Evolutionary conservation across 805 yeast species (phyloP).

Genomic region (Wickerhamiella siamensis): DNA sequence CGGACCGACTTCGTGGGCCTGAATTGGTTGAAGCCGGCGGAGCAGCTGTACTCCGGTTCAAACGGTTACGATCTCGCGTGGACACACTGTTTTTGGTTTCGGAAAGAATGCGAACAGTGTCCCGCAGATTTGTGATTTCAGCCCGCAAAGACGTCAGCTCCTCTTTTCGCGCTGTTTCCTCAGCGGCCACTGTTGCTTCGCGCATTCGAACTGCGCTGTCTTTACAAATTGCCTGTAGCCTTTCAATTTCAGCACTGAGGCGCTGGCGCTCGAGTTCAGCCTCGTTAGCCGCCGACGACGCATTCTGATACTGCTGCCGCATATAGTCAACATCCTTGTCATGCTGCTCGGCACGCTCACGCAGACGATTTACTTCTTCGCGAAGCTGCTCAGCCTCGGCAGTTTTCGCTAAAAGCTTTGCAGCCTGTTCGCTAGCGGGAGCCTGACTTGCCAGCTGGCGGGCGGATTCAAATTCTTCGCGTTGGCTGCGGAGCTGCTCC

Average conservation of each 20-base stretch:
- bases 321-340: constrained; percentile 31
- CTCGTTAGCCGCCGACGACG: constrained; percentile 21
- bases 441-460: neutral
- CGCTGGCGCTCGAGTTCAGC: constrained; percentile 7
- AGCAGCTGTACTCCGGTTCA: neutral
- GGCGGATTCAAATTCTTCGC: neutral
- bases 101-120: neutral
- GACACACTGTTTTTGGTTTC: neutral
- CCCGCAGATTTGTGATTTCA: neutral
- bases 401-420: no score
- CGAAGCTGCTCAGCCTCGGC: constrained; percentile 9
- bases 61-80: neutral
- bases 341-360: constrained; percentile 15
- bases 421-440: neutral
- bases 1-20: neutral
- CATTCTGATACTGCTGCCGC: constrained; percentile 21
- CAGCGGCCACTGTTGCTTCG: neutral
- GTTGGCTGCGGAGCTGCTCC: neutral
- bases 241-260: constrained; percentile 24
- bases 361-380: constrained; percentile 39
- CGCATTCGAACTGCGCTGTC: neutral
- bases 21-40: neutral
- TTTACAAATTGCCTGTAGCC: constrained; percentile 22
- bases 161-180: neutral
- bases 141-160: neutral